Conservation (phyloP, 2,329 filamentous ascomycete species). For the Diaporthe nobilis region DNA sequence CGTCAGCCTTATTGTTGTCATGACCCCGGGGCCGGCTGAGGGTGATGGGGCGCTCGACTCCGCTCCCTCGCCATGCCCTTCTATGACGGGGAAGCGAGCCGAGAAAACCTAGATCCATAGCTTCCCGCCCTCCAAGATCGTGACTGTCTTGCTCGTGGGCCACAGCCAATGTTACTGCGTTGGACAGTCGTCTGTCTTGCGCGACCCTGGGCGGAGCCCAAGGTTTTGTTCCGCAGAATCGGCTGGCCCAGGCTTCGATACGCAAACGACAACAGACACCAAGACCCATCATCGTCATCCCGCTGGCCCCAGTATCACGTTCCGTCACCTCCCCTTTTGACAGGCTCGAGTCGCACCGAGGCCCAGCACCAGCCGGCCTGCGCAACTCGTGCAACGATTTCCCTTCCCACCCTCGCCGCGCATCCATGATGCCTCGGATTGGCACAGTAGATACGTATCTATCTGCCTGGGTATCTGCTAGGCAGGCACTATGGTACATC, state of each 20-base stretch:
- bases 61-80: background rate
- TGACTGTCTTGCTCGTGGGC: background rate
- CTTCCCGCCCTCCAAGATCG: background rate
- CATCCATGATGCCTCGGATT: background rate
- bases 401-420: background rate
- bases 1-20: constrained; percentile 19
- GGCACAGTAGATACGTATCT: background rate
- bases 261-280: constrained; percentile 11
- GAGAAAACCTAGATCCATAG: constrained; percentile 5
- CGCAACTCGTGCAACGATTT: background rate
- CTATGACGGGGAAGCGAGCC: constrained; percentile 6
- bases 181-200: constrained; percentile 1
- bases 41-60: background rate
- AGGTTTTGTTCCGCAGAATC: background rate
- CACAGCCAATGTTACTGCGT: background rate
- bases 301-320: constrained; percentile 29
- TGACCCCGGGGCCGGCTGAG: background rate
- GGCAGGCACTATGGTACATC: background rate
- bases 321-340: constrained; percentile 25
- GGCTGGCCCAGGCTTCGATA: constrained; percentile 3
- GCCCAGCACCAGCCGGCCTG: background rate
- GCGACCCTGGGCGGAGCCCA: background rate
- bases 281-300: constrained; percentile 12
- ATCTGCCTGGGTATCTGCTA: background rate
- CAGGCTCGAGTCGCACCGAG: constrained; percentile 32